Conservation (phyloP, 768 basidiomycete species). For the Suillus ampliporus region DNA sequence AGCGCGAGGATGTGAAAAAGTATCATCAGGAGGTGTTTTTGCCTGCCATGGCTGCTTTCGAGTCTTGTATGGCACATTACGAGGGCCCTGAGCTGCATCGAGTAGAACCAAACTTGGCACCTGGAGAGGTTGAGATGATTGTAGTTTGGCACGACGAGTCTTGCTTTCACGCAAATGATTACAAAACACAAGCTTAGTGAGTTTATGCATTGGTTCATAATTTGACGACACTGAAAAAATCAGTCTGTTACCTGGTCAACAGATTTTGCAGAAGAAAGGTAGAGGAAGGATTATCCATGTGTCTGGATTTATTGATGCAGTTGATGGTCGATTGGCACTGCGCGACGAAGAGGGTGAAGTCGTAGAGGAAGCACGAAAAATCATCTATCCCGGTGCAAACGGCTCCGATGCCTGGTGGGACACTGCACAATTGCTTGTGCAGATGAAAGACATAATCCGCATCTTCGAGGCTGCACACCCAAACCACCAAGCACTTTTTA, state of each 20-base stretch:
- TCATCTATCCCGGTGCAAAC: slow-evolving; percentile 28
- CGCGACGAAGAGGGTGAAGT: slow-evolving; percentile 26
- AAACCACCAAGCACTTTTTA: slow-evolving; percentile 21
- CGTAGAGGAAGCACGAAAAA: slow-evolving; percentile 26
- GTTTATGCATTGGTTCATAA: too few species aligned
- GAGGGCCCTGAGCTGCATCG: too few species aligned
- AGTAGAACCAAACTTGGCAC: too few species aligned
- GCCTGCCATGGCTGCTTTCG: too few species aligned
- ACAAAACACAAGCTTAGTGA: too few species aligned
- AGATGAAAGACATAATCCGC: slow-evolving; percentile 8
- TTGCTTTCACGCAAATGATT: too few species aligned
- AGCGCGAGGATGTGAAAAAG: too few species aligned
- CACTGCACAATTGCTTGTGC: slow-evolving; percentile 7
- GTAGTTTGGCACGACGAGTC: too few species aligned
- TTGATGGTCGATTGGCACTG: slow-evolving; percentile 35
- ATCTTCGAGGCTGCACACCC: slow-evolving; percentile 44
- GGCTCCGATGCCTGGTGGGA: slow-evolving; percentile 17
- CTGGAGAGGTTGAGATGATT: too few species aligned
- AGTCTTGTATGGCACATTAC: too few species aligned
- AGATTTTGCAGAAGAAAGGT: slow-evolving; percentile 31
- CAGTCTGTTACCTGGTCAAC: slow-evolving; percentile 15
- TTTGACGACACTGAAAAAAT: too few species aligned
- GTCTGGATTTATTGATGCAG: slow-evolving; percentile 45
- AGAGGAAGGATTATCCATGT: slow-evolving; percentile 42
- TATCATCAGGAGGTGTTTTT: too few species aligned